Evolutionary conservation across 2,329 filamentous ascomycete genomes (phyloP), one percentile per base, ranked within the genome.

Genomic region (Alternaria brassicicola): DNA sequence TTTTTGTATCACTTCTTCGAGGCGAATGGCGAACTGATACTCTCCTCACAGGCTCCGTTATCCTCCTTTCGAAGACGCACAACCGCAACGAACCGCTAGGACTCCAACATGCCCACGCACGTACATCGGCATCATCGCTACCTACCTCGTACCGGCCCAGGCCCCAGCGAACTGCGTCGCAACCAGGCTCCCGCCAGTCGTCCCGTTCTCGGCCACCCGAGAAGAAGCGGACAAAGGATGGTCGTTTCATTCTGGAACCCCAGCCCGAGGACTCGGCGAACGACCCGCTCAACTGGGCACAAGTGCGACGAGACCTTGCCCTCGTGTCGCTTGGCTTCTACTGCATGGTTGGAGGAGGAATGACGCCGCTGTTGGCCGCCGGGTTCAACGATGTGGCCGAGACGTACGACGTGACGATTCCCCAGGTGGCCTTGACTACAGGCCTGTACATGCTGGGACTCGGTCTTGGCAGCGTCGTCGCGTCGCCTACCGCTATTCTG

Each of bases 371-470:
- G 28, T 83, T 98, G 17, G 93, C 94, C 0, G 94, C 95, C 9
- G 94, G 93, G 12, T 98, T 97, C 80, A 88, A 88, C 30, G 82
- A 96, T 41, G 90, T 98, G 12, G 89, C 93, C 1, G 63, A 82
- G 0, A 85, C 83, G 2, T 89, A 90, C 72, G 61, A 84, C 59
- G 86, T 97, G 21, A 82, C 86, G 0, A 86, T 90, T 15, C 85
- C 92, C 28, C 79, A 85, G 50, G 92, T 97, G 4, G 89, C 94
- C 2, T 82, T 96, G 56, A 98, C 94, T 0, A 97, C 93, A 0
- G 93, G 93, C 0, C 80, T 97, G 13, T 97, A 92, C 79, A 97
- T 98, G 93, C 84, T 97, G 85, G 95, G 95, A 0, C 80, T 98
- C 36, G 94, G 93, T 1, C 69, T 97, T 1, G 94, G 94, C 2